Evolutionary conservation across 177 flowering plant genomes (phyloP).

Genomic region (Tripterygium wilfordii): DNA sequence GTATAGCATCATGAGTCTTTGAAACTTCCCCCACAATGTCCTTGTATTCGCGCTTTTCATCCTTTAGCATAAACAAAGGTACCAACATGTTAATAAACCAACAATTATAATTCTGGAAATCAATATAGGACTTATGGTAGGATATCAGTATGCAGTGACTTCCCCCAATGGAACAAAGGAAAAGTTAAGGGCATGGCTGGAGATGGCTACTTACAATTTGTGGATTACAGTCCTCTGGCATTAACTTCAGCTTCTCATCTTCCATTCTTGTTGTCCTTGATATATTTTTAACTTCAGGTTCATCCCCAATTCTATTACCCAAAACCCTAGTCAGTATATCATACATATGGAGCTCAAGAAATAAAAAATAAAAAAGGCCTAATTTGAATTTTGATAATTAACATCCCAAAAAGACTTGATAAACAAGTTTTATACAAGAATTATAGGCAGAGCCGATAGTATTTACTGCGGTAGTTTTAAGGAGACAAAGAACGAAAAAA

Average conservation of each 20-base stretch:
- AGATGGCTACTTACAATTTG: constrained; percentile 40
- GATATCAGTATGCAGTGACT: not conserved
- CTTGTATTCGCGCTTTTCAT: constrained; percentile 30
- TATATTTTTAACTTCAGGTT: constrained; percentile 51
- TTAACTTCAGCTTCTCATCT: constrained; percentile 41
- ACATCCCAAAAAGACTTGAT: no score
- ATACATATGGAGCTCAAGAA: constrained; percentile 1
- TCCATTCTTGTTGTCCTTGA: constrained; percentile 27
- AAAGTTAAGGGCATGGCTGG: not conserved
- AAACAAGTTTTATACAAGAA: no score
- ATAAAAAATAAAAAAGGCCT: not conserved
- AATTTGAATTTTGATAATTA: no score
- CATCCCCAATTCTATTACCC: constrained; percentile 53
- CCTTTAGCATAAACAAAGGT: constrained; percentile 22
- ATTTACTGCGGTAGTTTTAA: no score
- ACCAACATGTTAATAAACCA: not conserved
- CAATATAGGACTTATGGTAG: no score
- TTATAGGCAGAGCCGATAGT: no score
- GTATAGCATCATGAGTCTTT: constrained; percentile 55
- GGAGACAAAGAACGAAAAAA: no score
- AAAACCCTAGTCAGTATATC: constrained; percentile 5
- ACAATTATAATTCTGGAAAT: no score
- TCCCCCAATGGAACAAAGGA: not conserved
- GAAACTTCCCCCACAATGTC: constrained; percentile 53
- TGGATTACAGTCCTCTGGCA: constrained; percentile 54